Conservation (phyloP, 2,329 filamentous ascomycete genomes). For the Aspergillus sp. region DNA sequence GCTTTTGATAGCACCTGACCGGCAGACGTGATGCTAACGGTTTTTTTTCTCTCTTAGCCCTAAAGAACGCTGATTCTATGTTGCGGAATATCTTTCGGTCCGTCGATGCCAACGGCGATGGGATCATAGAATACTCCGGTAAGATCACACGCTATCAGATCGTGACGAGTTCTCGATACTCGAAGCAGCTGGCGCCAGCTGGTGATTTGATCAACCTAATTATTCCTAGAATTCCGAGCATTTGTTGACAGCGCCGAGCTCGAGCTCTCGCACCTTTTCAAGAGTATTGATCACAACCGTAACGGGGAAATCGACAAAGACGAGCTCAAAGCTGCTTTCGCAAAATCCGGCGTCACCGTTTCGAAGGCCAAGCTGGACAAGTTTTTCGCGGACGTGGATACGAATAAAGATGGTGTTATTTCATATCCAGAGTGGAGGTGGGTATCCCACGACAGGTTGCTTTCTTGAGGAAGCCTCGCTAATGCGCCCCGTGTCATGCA, state of each 20-base stretch:
- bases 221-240: conserved; percentile 71
- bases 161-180: conserved; percentile 11
- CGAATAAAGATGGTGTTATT: conserved; percentile 82
- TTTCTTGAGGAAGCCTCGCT: neutral
- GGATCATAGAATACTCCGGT: conserved; percentile 90
- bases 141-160: conserved; percentile 33
- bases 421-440: conserved; percentile 97
- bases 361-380: conserved; percentile 73
- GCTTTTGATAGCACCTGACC: conserved; percentile 22
- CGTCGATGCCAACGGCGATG: conserved; percentile 84
- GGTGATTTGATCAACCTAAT: conserved; percentile 23
- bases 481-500: conserved; percentile 38
- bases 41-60: conserved; percentile 46
- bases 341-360: conserved; percentile 73
- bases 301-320: conserved; percentile 83
- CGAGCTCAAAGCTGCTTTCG: conserved; percentile 80
- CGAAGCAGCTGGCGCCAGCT: conserved; percentile 18
- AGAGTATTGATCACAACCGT: conserved; percentile 78
- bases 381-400: conserved; percentile 89
- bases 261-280: conserved; percentile 78
- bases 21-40: conserved; percentile 16
- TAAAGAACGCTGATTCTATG: conserved; percentile 90
- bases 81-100: conserved; percentile 75
- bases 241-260: conserved; percentile 88
- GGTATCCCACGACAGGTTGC: conserved; percentile 35